Evolutionary conservation across 1,284 basidiomycete species (phyloP).

Genomic region (Sanghuangporus baumii): DNA sequence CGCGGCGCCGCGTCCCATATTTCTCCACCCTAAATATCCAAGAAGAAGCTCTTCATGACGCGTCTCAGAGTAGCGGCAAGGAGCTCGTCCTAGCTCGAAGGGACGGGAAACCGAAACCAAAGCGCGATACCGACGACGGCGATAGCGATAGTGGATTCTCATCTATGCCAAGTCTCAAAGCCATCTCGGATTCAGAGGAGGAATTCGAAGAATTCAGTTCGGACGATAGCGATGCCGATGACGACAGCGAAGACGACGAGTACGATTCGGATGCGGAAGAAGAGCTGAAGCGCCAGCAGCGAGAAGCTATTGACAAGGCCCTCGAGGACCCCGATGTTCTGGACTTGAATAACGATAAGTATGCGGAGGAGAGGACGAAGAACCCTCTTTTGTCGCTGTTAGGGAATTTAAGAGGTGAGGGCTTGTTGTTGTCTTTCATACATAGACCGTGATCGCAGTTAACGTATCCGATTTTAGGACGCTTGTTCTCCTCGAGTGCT

Average conservation of each 20-base stretch:
- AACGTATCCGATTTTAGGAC: constrained; percentile 38
- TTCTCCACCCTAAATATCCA: constrained; percentile 56
- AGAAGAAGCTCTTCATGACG: constrained; percentile 27
- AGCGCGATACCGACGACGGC: constrained; percentile 37
- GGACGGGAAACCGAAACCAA: constrained; percentile 36
- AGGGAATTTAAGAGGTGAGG: constrained; percentile 59
- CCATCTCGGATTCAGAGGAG: constrained; percentile 51
- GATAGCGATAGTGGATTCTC: constrained; percentile 33
- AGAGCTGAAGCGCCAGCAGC: constrained; percentile 48
- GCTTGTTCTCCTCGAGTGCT: constrained; percentile 61
- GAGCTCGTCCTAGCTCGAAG: constrained; percentile 6
- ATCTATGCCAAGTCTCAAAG: constrained; percentile 61
- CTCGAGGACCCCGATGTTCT: constrained; percentile 52
- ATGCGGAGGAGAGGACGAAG: constrained; percentile 48
- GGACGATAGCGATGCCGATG: background rate
- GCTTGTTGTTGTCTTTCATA: background rate
- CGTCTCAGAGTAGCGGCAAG: constrained; percentile 21
- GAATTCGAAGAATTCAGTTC: constrained; percentile 27
- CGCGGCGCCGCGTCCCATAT: constrained; percentile 33
- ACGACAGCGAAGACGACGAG: constrained; percentile 36
- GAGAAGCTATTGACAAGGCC: constrained; percentile 67
- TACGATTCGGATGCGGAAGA: constrained; percentile 70
- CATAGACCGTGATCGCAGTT: constrained; percentile 1
- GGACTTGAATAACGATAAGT: constrained; percentile 36
- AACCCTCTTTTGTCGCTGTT: constrained; percentile 73